Evolutionary conservation across 2,329 filamentous ascomycete genomes (phyloP), one percentile per base, ranked within the genome.

Genomic region (Mariannaea sp.): DNA sequence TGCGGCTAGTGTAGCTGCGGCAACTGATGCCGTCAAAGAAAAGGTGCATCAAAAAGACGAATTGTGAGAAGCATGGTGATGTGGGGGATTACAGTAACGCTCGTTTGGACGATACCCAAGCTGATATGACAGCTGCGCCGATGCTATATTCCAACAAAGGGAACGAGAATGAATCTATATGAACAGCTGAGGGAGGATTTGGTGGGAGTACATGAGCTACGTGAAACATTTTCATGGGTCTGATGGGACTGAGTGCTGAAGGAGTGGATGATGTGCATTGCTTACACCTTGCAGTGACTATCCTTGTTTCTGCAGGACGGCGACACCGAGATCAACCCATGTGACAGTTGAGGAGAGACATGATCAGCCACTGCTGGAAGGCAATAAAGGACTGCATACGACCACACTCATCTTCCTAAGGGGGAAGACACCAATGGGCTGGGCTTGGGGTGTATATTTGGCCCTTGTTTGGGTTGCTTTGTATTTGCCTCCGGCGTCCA

Each of bases 1-100:
- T 1, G 74, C 81, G 2, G 78, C 83, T 1, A 84, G 78, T 1
- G 75, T 80, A 7, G 78, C 61, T 43, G 73, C 66, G 5, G 75
- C 73, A 3, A 75, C 73, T 2, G 73, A 75, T n/a, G 73, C 69
- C 4, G 75, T 75, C 43, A 77, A 75, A 65, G 71, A 73, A 22
- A 68, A 66, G 13, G 65, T 67, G 7, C 66, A 70, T 32, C 62
- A 62, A 14, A 71, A 66, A 53, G 77, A 79, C 49, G 77, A 79
- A 62, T 52, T 79, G 57, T 79, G 64, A 73, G 42, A 20, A 13
- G 16, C 20, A 20, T 16, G 16, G 42, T 44, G 35, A 36, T 4
- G 2, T n/a, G 26, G 50, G 26, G 50, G 22, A 39, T 26, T 26
- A 30, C 27, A 40, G 35, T 12, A 33, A 58, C 58, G 60, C 59